Conservation (phyloP, 106 monocot genomes). For the Acorus calamus region DNA sequence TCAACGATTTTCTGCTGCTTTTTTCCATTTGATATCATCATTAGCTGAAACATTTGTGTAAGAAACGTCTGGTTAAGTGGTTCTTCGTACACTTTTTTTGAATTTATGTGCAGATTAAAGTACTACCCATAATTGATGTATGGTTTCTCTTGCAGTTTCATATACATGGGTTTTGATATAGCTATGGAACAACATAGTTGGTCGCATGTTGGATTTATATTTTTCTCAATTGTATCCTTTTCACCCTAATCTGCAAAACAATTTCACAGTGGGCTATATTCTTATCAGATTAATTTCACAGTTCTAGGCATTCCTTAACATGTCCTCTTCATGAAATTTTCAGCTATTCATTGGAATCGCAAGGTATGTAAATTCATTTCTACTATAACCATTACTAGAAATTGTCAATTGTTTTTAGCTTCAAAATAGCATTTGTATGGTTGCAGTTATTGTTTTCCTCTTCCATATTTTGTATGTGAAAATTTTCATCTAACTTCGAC, state of each 20-base stretch:
- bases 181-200: constrained; percentile 98
- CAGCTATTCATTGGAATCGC: constrained; percentile 91
- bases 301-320: constrained; percentile 34
- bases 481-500: too few relatives aligned
- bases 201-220: constrained; percentile 96
- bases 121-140: background rate
- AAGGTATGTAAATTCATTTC: constrained; percentile 33
- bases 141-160: constrained; percentile 55
- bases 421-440: too few relatives aligned
- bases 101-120: background rate
- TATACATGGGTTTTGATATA: constrained; percentile 99
- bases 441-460: too few relatives aligned
- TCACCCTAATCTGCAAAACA: background rate
- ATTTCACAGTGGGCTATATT: background rate
- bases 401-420: too few relatives aligned
- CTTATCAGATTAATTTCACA: background rate
- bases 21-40: constrained; percentile 96
- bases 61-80: constrained; percentile 12
- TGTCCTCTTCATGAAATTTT: constrained; percentile 10
- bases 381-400: too few relatives aligned
- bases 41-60: constrained; percentile 99
- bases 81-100: background rate
- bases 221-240: constrained; percentile 99
- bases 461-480: too few relatives aligned
- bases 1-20: constrained; percentile 65